Percentiles rank a stretch among this genome's conserved stretches.
Conservation (phyloP, 257 asterid genomes). For the Oldenlandia corymbosa region DNA sequence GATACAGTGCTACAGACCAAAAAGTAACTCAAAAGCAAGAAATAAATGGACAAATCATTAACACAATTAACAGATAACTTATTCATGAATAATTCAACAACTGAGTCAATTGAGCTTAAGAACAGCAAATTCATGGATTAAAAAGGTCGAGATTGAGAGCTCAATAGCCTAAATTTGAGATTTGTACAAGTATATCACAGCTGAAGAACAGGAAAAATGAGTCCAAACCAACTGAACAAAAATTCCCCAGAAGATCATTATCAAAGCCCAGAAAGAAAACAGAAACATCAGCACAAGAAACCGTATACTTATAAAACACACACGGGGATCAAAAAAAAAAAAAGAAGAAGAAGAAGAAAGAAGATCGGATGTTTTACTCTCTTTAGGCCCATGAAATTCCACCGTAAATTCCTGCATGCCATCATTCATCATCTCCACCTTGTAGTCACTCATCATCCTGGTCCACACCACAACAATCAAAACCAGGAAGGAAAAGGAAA, state of each 20-base stretch:
- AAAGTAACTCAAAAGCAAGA: conserved; percentile 14
- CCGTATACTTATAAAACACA: not conserved
- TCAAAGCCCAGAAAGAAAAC: not conserved
- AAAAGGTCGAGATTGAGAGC: not conserved
- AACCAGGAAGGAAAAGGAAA: conserved; percentile 1
- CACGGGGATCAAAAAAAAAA: conserved; percentile 2
- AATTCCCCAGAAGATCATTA: conserved; percentile 16
- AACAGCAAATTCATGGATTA: conserved; percentile 2
- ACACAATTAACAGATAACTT: not conserved
- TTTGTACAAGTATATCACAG: not conserved
- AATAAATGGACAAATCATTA: not conserved
- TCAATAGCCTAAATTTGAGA: not conserved
- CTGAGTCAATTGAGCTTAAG: not conserved
- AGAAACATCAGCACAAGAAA: conserved; percentile 16
- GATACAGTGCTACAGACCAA: conserved; percentile 2
- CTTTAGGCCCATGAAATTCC: conserved; percentile 87
- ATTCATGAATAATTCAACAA: not conserved
- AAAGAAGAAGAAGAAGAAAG: conserved; percentile 13
- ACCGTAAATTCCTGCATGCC: conserved; percentile 81
- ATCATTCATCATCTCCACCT: conserved; percentile 93
- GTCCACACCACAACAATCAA: conserved; percentile 18
- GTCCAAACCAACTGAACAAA: conserved; percentile 6
- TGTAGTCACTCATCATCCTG: conserved; percentile 94
- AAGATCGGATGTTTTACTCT: conserved; percentile 40
- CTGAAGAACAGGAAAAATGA: not conserved